Conservation (phyloP, 306 rosid species). For the Datisca glomerata region DNA sequence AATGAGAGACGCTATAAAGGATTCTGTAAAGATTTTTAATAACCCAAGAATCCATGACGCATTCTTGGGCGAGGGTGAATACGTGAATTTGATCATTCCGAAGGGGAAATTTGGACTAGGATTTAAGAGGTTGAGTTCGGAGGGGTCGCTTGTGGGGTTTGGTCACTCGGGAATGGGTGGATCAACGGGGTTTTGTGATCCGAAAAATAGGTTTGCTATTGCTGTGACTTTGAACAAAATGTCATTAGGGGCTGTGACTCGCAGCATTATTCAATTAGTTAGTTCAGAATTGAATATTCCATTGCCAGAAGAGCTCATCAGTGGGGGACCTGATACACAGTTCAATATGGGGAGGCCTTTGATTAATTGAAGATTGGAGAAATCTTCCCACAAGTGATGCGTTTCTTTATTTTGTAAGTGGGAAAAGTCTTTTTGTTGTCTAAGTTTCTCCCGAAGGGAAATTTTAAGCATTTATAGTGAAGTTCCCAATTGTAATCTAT, state of each 20-base stretch:
- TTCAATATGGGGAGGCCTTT: conserved; percentile 29
- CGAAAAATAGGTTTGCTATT: conserved; percentile 54
- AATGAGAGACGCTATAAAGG: conserved; percentile 11
- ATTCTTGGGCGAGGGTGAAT: conserved; percentile 64
- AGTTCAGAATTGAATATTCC: conserved; percentile 89
- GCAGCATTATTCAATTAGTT: conserved; percentile 47
- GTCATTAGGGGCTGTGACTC: conserved; percentile 64
- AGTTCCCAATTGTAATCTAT: too few species aligned
- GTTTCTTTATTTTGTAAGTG: too few species aligned
- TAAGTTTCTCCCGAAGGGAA: too few species aligned
- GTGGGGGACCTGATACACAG: conserved; percentile 18
- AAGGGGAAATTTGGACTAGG: conserved; percentile 69
- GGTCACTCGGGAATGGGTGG: conserved; percentile 99
- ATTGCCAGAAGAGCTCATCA: conserved; percentile 44
- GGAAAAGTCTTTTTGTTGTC: too few species aligned
- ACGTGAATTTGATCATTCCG: conserved; percentile 36
- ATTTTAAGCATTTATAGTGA: too few species aligned
- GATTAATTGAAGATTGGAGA: conserved; percentile 46
- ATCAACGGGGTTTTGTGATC: conserved; percentile 71
- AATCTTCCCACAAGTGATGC: too few species aligned
- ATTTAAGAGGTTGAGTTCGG: conserved; percentile 45
- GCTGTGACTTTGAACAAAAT: conserved; percentile 80
- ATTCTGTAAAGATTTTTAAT: conserved; percentile 25
- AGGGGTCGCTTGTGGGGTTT: conserved; percentile 50
- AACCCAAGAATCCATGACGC: conserved; percentile 70